A percentile compares a stretch with the other conserved stretches of the same genome.
Evolutionary conservation across 768 basidiomycete species (phyloP).

Genomic region (Daedaleopsis sinensis): DNA sequence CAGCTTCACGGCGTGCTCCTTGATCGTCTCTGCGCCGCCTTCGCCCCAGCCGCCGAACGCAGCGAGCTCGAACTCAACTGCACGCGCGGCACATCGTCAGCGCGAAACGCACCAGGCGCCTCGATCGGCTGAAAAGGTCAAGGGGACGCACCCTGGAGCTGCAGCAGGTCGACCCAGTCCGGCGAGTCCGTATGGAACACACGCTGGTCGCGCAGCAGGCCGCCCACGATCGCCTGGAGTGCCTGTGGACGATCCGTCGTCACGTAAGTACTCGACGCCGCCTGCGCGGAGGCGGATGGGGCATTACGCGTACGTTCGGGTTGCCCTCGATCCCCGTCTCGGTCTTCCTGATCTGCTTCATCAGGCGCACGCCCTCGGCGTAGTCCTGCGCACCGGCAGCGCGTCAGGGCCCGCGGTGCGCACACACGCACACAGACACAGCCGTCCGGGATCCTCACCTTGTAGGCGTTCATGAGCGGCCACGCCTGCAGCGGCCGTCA

Average conservation of each 20-base stretch:
- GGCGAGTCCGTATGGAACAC: slow-evolving; percentile 39
- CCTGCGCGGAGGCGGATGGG: not conserved
- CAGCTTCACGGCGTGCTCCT: slow-evolving; percentile 35
- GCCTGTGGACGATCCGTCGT: slow-evolving; percentile 28
- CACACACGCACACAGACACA: not conserved
- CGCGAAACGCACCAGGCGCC: not conserved
- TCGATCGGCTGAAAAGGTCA: not conserved
- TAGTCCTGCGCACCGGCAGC: slow-evolving; percentile 19
- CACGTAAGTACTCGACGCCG: not conserved
- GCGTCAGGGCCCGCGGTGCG: not conserved
- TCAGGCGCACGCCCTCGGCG: slow-evolving; percentile 12
- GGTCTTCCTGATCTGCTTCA: slow-evolving; percentile 21
- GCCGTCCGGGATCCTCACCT: slow-evolving; percentile 1
- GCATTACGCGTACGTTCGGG: slow-evolving; percentile 13
- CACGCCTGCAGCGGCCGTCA: slow-evolving; percentile 22
- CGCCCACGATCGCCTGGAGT: slow-evolving; percentile 37
- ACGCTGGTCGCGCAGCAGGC: slow-evolving; percentile 41
- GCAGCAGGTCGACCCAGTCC: slow-evolving; percentile 39
- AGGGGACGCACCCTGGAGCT: slow-evolving; percentile 38
- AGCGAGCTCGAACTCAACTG: slow-evolving; percentile 38
- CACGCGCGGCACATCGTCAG: not conserved
- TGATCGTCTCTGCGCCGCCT: slow-evolving; percentile 37
- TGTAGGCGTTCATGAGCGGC: slow-evolving; percentile 26
- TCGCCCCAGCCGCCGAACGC: slow-evolving; percentile 36
- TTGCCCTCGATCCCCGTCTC: slow-evolving; percentile 8